These are phyloP conservation scores for Syzygium syzygioides DNA, from an alignment of 441 rosid genomes.

Conservation along the genomic window DNA sequence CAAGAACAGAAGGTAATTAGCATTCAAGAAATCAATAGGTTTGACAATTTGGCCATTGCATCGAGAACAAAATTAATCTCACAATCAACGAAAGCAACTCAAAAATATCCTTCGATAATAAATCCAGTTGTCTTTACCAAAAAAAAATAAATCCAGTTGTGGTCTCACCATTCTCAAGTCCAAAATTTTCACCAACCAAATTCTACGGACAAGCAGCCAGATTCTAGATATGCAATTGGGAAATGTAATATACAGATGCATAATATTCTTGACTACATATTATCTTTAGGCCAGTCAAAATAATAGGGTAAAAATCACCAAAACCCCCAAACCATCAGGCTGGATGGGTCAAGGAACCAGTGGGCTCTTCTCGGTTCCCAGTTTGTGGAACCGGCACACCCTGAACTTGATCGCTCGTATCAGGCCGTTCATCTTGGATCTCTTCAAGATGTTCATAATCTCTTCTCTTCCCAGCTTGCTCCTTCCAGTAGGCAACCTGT, in stretches of 20 bases:
- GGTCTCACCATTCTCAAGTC: background rate
- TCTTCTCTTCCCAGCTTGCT: slow-evolving; percentile 69
- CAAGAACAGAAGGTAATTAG: background rate
- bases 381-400: too few relatives aligned
- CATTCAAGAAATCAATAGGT: background rate
- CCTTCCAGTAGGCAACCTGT: slow-evolving; percentile 75
- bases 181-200: background rate
- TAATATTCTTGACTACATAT: background rate
- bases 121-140: too few relatives aligned
- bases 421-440: slow-evolving; percentile 49
- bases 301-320: too few relatives aligned
- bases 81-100: background rate
- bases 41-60: background rate
- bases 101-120: background rate
- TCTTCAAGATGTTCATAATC: slow-evolving; percentile 80
- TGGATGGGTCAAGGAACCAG: too few relatives aligned
- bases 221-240: background rate
- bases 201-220: background rate
- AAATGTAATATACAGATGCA: background rate
- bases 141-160: too few relatives aligned
- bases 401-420: too few relatives aligned
- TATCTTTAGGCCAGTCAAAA: background rate
- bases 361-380: too few relatives aligned
- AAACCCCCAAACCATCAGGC: too few relatives aligned
- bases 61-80: background rate